phyloP scores from a whole-genome alignment of 2,329 filamentous ascomycete species.

The Byssoonygena ceratinophila region DNA sequence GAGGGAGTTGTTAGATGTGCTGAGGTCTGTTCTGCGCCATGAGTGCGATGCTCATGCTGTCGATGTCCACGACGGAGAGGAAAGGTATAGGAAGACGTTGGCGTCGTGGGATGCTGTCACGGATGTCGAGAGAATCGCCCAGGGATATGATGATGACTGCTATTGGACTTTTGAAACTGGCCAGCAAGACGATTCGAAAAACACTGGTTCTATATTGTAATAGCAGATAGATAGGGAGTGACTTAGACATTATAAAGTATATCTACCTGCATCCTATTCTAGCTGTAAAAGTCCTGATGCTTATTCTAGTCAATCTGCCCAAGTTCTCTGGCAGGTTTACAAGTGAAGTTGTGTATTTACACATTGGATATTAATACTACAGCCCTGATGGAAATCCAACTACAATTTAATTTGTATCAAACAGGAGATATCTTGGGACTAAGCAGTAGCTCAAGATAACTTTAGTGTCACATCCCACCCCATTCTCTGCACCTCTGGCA shows the following conservation, averaged over 20 bases:
- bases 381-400: no score
- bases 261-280: no score
- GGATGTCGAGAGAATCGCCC: slow-evolving; percentile 15
- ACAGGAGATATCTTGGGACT: no score
- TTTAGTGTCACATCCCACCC: no score
- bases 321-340: no score
- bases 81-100: slow-evolving; percentile 13
- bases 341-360: no score
- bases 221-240: background rate
- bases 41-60: slow-evolving; percentile 13
- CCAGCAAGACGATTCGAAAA: slow-evolving; percentile 9
- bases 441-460: no score
- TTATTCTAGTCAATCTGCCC: no score
- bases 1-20: slow-evolving; percentile 16
- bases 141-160: slow-evolving; percentile 15
- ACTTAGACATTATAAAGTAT: no score
- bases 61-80: slow-evolving; percentile 11
- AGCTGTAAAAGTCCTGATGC: no score
- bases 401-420: no score
- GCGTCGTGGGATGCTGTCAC: slow-evolving; percentile 14
- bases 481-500: slow-evolving; percentile 5
- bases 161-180: slow-evolving; percentile 16
- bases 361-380: no score
- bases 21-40: slow-evolving; percentile 17
- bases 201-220: background rate